phyloP scores from a whole-genome alignment of 306 rosid genomes.

The Castanea crenata region DNA sequence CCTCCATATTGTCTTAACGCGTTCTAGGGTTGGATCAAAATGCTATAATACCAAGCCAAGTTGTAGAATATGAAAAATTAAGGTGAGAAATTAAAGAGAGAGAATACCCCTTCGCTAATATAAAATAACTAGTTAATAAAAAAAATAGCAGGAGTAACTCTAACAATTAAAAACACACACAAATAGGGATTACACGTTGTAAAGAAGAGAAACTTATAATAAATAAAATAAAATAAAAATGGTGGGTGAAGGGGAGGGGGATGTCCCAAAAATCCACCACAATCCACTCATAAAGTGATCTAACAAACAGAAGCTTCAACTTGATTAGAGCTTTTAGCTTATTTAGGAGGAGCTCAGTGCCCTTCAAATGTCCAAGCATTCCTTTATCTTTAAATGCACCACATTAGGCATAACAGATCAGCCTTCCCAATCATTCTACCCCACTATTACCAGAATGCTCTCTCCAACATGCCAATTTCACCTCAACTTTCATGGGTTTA shows the following conservation, averaged over 20 bases:
- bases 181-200: not conserved
- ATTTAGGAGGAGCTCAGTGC: not conserved
- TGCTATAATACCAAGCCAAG: too few relatives aligned
- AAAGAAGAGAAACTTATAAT: not conserved
- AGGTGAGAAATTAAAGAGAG: too few relatives aligned
- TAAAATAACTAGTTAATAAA: too few relatives aligned
- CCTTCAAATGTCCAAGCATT: not conserved
- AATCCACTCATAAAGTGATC: not conserved
- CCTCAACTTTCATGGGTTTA: not conserved
- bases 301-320: not conserved
- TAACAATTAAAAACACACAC: too few relatives aligned
- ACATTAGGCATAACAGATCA: not conserved
- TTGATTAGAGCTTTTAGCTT: not conserved
- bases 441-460: not conserved
- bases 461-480: too few relatives aligned
- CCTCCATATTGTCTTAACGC: too few relatives aligned
- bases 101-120: too few relatives aligned
- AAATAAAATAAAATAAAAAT: not conserved
- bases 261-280: not conserved
- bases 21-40: too few relatives aligned
- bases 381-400: not conserved
- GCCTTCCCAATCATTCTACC: not conserved
- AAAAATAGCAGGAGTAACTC: too few relatives aligned
- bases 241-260: not conserved
- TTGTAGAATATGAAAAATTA: too few relatives aligned